Conservation (phyloP, 805 yeast genomes). For the Torulaspora indica region DNA sequence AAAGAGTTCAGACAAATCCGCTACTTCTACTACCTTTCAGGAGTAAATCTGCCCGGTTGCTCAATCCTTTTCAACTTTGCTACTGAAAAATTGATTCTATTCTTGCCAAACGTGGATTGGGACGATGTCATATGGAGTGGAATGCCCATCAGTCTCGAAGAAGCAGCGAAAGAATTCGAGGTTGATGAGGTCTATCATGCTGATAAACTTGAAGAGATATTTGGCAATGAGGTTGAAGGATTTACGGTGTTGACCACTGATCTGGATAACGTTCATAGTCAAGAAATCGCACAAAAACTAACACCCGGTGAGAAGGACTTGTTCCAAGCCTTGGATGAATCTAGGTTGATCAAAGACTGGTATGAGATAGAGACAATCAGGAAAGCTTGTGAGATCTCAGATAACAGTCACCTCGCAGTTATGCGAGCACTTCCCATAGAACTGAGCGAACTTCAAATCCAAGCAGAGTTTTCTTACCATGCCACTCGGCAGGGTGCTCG, state of each 20-base stretch:
- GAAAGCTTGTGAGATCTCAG: slow-evolving; percentile 80
- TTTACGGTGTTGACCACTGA: slow-evolving; percentile 48
- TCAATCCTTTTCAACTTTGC: slow-evolving; percentile 55
- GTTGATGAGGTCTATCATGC: slow-evolving; percentile 76
- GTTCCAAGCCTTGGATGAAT: slow-evolving; percentile 76
- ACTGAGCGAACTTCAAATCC: slow-evolving; percentile 81
- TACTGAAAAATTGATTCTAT: slow-evolving; percentile 58
- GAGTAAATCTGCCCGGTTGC: slow-evolving; percentile 75
- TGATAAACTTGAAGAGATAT: slow-evolving; percentile 40
- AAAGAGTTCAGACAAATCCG: slow-evolving; percentile 83
- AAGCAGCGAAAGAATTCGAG: slow-evolving; percentile 63
- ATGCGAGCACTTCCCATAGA: slow-evolving; percentile 91
- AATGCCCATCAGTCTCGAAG: slow-evolving; percentile 61
- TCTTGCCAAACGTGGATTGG: slow-evolving; percentile 74
- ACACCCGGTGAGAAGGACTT: slow-evolving; percentile 46
- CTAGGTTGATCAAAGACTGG: slow-evolving; percentile 78
- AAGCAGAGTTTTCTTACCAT: slow-evolving; percentile 93
- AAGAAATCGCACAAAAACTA: slow-evolving; percentile 37
- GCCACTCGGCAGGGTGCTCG: slow-evolving; percentile 92
- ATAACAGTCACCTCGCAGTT: slow-evolving; percentile 82
- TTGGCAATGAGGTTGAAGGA: slow-evolving; percentile 22
- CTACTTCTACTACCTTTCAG: slow-evolving; percentile 82
- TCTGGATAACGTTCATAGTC: slow-evolving; percentile 42
- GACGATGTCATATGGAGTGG: slow-evolving; percentile 98
- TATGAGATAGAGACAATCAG: slow-evolving; percentile 73